Evolutionary conservation across 768 basidiomycete species (phyloP), one percentile per base, ranked within the genome.

Genomic region (Psilocybe azurescens): DNA sequence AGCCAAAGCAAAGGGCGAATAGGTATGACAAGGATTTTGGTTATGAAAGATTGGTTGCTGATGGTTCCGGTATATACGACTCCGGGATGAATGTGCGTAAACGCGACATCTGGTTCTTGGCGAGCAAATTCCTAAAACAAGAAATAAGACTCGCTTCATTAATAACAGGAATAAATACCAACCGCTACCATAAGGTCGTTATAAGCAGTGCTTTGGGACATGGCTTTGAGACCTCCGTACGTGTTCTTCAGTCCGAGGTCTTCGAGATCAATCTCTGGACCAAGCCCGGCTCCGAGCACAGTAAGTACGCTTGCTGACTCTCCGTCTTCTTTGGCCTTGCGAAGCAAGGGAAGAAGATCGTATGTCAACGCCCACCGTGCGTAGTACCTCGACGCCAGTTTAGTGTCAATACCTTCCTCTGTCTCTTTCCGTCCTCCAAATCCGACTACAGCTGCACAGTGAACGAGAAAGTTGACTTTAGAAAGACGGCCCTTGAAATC

Each of bases 71-170:
- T 79, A 44, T 74, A 70, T 11, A 82, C 79, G 39, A 67, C 53
- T 1, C 83, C 83, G 0, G 83, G 83, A 58, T 70, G 72, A 24
- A 74, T 75, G 64, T 84, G 83, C 0, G 77, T 74, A 69, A 85
- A 84, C 4, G 76, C 71, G 32, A 84, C 69, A 18, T 69, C 75
- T 5, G 80, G 81, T 36, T 83, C 70, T 2, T 72, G 73, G 10
- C 72, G 63, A 1, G 82, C 75, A 56, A 79, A 81, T 63, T 73
- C 69, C 77, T 78, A 47, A 5, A 80, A 72, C n/a, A 33, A 29
- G 5, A 20, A 28, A 36, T 18, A 48, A 24, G 24, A 4, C 14
- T 28, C 33, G 11, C 18, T 9, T 24, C 24, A 24, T 24, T 24
- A 24, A 16, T 2, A 29, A 20, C 41, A 20, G 51, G 3, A 36